Conservation (phyloP, 106 monocot species). For the Cymbidium sinense region DNA sequence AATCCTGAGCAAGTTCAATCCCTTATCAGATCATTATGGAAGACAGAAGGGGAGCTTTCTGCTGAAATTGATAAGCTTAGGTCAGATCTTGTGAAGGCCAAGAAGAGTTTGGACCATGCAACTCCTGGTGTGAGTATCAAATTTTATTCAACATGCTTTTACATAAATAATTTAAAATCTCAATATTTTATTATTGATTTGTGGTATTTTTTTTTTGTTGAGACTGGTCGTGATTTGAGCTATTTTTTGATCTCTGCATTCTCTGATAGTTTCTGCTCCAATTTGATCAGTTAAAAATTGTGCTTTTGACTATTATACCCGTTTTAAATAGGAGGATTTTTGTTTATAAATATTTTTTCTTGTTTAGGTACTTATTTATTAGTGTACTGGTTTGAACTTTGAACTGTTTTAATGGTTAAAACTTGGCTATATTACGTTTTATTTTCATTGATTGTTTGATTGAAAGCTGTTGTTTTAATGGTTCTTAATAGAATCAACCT, state of each 20-base stretch:
- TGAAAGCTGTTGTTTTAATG: neutral
- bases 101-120: slow-evolving; percentile 92
- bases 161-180: neutral
- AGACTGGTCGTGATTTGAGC: neutral
- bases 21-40: slow-evolving; percentile 74
- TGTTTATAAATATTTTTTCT: neutral
- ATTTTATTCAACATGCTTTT: neutral
- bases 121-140: slow-evolving; percentile 79
- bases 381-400: neutral
- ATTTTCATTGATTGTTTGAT: neutral
- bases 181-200: neutral
- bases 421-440: neutral
- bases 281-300: neutral
- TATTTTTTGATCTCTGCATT: neutral
- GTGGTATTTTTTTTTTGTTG: neutral
- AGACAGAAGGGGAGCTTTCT: slow-evolving; percentile 73
- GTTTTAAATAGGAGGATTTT: neutral
- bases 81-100: slow-evolving; percentile 79
- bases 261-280: neutral
- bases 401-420: neutral
- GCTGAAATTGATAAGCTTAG: slow-evolving; percentile 82
- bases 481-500: neutral
- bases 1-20: slow-evolving; percentile 4
- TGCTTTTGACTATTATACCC: neutral
- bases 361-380: neutral